Conservation (phyloP, 495 filamentous ascomycete genomes). For the Lophiotrema nucula region DNA sequence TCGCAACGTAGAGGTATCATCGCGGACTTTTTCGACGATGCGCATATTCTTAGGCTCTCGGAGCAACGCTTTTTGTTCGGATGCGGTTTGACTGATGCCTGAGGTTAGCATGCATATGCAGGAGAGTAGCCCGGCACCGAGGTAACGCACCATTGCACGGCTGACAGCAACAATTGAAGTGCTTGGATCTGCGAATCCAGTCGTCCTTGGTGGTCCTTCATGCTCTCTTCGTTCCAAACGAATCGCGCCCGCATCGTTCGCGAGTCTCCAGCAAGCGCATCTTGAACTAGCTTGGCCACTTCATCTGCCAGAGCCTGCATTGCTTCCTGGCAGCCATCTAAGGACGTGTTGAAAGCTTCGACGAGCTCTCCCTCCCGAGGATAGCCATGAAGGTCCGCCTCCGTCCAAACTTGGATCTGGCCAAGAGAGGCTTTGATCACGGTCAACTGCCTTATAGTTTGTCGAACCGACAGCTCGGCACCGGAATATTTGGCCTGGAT, state of each 20-base stretch:
- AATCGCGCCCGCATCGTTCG: constrained; percentile 6
- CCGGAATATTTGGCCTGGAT: constrained; percentile 45
- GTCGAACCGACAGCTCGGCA: constrained; percentile 46
- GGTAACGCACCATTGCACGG: constrained; percentile 51
- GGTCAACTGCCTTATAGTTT: constrained; percentile 45
- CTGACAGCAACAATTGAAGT: constrained; percentile 48
- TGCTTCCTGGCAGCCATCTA: constrained; percentile 45
- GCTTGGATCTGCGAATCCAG: constrained; percentile 46
- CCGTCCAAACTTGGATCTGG: constrained; percentile 47
- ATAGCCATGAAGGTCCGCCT: constrained; percentile 29
- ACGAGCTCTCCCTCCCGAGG: constrained; percentile 38
- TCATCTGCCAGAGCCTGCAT: constrained; percentile 47
- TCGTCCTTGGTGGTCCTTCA: constrained; percentile 45
- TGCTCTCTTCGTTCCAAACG: constrained; percentile 48
- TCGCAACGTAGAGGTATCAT: constrained; percentile 46
- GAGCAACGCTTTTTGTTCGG: constrained; percentile 39
- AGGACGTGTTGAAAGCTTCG: constrained; percentile 42
- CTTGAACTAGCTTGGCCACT: constrained; percentile 41
- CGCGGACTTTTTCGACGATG: constrained; percentile 45
- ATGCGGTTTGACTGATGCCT: constrained; percentile 37
- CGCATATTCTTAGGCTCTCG: constrained; percentile 40
- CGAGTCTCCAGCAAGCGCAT: constrained; percentile 10
- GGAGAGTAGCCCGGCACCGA: no score
- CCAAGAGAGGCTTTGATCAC: constrained; percentile 45
- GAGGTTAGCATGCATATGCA: constrained; percentile 5